phyloP scores from a whole-genome alignment of 768 basidiomycete species.

The Lactarius vividus region DNA sequence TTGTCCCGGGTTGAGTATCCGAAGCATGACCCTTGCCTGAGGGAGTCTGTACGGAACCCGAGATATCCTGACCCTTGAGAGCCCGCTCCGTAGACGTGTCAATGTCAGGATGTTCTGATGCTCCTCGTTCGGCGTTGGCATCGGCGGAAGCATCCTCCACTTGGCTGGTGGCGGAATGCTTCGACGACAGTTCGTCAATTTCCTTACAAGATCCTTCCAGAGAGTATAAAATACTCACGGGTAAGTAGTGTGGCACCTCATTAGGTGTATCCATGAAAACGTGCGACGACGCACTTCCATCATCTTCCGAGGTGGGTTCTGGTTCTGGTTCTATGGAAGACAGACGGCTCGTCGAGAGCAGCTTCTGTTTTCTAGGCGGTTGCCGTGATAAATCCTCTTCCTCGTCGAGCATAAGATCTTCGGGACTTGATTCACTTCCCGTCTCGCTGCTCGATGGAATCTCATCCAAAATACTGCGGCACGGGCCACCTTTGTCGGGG shows the following conservation, averaged over 20 bases:
- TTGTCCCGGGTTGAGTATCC: background rate
- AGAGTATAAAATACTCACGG: constrained; percentile 7
- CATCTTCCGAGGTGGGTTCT: constrained; percentile 16
- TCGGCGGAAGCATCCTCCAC: background rate
- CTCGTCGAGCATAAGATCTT: constrained; percentile 23
- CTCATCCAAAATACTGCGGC: constrained; percentile 24
- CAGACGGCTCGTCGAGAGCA: background rate
- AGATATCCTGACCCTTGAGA: background rate
- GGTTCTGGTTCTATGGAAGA: constrained; percentile 15
- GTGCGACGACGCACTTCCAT: constrained; percentile 1
- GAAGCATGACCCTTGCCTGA: background rate
- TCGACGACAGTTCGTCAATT: constrained; percentile 5
- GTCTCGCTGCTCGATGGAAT: constrained; percentile 24
- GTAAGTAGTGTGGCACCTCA: background rate
- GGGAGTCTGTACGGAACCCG: background rate
- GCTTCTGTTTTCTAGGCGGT: constrained; percentile 5
- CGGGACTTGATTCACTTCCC: constrained; percentile 13
- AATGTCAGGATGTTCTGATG: background rate
- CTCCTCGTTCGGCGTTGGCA: background rate
- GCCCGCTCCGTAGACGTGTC: background rate
- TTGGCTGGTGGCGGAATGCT: background rate
- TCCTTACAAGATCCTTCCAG: background rate
- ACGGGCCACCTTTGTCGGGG: constrained; percentile 15
- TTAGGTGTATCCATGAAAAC: constrained; percentile 24
- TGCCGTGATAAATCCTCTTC: constrained; percentile 23